Evolutionary conservation across 768 basidiomycete species (phyloP), one percentile per base, ranked within the genome.

Genomic region (Amanita polypyramis): DNA sequence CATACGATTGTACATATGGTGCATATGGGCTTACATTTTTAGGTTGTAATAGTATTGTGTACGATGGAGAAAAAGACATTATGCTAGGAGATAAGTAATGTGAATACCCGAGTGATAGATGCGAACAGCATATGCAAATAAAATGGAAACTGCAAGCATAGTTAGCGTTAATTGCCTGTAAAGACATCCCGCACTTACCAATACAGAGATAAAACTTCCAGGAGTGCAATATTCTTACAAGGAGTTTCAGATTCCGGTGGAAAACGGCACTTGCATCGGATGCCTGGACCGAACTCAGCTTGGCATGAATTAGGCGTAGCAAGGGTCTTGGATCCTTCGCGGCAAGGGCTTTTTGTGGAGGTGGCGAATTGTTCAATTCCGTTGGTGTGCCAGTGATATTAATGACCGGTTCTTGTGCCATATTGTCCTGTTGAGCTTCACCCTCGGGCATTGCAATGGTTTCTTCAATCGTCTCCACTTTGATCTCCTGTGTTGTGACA

Each of bases 141-240:
- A 3, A 14, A 49, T 30, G 19, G 47, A 49, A 35, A 33, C 47
- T 49, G 19, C 25, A 6, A 21, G 23, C 17, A 17, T 12, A 21
- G 36, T 39, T 11, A 38, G 29, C 17, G 10, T n/a, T 27, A 11
- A 23, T 19, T 39, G 25, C 37, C 10, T 2, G 5, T 15, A n/a
- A 3, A 47, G 46, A 23, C 3, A 10, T 21, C 15, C 23, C 25
- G 25, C 25, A 34, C 47, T 49, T 34, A 49, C 47, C 20, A 25
- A 49, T 39, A 42, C 47, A 49, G 21, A 38, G 15, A 33, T 41
- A 49, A 15, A 49, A 49, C 29, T 49, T 49, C 47, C 47, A 49
- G 4, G 47, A 49, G 42, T 49, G 25, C 19, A 49, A 34, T 32
- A 32, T 30, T 33, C 25, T 37, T 30, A 39, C 23, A 33, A 39